Percentiles rank a stretch among this genome's conserved stretches.
Conservation (phyloP, 352 stramenopile genomes). For the Peronospora belbahrii region DNA sequence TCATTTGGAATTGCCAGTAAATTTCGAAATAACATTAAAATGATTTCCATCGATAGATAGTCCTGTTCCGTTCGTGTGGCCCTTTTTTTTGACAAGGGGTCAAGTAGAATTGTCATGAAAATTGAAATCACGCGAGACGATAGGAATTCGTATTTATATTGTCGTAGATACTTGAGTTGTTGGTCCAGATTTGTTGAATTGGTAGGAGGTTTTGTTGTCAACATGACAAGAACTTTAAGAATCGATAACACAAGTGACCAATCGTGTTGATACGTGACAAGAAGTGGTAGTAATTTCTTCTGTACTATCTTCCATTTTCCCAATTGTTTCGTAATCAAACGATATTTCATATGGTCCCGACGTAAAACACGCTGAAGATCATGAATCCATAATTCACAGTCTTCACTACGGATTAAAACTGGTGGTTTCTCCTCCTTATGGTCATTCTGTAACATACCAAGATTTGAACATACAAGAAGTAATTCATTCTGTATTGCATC, state of each 20-base stretch:
- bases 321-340: constrained; percentile 75
- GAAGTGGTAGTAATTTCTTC: constrained; percentile 79
- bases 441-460: constrained; percentile 73
- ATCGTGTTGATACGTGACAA: constrained; percentile 84
- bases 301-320: constrained; percentile 84
- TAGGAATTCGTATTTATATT: constrained; percentile 85
- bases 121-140: constrained; percentile 60
- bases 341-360: constrained; percentile 74
- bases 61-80: constrained; percentile 53
- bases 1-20: constrained; percentile 79
- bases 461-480: constrained; percentile 83
- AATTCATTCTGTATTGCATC: constrained; percentile 82
- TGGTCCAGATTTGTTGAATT: constrained; percentile 76
- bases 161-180: constrained; percentile 70
- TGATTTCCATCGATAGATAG: constrained; percentile 83
- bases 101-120: constrained; percentile 80
- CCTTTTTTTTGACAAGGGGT: constrained; percentile 63
- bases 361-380: constrained; percentile 80
- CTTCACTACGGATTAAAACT: constrained; percentile 73
- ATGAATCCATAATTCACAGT: constrained; percentile 81
- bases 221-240: constrained; percentile 86
- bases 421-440: constrained; percentile 42
- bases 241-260: constrained; percentile 84
- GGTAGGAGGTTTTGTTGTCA: constrained; percentile 77
- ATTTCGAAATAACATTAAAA: constrained; percentile 82